These are phyloP conservation scores for Wallacemonas collosoma DNA, from an alignment of 208 protist species.

Conservation along the genomic window DNA sequence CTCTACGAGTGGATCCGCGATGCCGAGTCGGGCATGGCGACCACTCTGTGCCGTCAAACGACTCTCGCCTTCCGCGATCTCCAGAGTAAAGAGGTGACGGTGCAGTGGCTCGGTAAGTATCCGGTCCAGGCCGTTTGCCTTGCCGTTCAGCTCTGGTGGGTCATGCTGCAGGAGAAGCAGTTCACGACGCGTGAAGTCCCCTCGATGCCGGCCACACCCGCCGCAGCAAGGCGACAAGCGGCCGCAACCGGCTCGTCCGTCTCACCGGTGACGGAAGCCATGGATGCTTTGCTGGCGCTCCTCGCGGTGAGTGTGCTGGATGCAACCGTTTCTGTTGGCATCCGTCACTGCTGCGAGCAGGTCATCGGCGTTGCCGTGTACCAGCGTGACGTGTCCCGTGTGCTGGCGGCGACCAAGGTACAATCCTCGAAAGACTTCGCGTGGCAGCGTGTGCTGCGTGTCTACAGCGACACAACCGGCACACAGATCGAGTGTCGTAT, in stretches of 20 bases:
- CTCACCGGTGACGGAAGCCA: conserved; percentile 42
- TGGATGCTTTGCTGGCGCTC: conserved; percentile 85
- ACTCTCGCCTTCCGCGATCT: conserved; percentile 38
- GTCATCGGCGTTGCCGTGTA: conserved; percentile 99
- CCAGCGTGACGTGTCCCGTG: conserved; percentile 94
- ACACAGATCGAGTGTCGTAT: conserved; percentile 92
- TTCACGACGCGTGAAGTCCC: conserved; percentile 22
- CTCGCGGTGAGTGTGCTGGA: conserved; percentile 74
- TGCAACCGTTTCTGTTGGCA: conserved; percentile 21
- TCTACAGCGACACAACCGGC: conserved; percentile 70
- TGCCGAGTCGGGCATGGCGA: conserved; percentile 91
- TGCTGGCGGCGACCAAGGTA: conserved; percentile 56
- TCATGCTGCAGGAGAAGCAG: conserved; percentile 78
- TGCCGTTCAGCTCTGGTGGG: conserved; percentile 94
- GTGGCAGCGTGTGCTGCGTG: conserved; percentile 97
- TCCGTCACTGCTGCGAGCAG: conserved; percentile 95
- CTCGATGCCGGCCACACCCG: not conserved
- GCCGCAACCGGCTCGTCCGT: conserved; percentile 9
- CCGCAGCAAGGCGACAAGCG: conserved; percentile 15
- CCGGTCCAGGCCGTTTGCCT: conserved; percentile 94
- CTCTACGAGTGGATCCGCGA: conserved; percentile 95
- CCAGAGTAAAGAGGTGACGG: conserved; percentile 37
- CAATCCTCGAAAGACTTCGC: conserved; percentile 90
- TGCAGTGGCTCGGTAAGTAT: conserved; percentile 88
- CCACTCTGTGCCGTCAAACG: conserved; percentile 79